These are phyloP conservation scores for Fusarium xyrophilum DNA, from an alignment of 2,329 filamentous ascomycete species.

Conservation along the genomic window DNA sequence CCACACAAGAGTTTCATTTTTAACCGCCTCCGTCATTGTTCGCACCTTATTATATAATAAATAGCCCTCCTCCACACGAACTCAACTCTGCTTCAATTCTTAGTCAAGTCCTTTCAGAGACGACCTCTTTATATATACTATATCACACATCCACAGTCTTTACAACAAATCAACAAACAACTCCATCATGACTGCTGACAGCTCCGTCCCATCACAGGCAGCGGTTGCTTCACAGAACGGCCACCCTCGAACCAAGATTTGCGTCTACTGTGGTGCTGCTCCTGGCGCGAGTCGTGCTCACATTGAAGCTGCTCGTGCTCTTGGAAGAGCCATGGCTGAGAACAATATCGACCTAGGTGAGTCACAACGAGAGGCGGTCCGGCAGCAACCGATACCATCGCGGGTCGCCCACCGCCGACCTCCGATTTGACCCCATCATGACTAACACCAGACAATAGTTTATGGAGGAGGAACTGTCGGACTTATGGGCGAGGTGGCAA, in stretches of 20 bases:
- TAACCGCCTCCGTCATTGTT: conserved; percentile 11
- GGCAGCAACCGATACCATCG: background rate
- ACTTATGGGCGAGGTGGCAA: conserved; percentile 93
- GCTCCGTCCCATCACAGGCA: conserved; percentile 22
- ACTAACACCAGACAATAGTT: conserved; percentile 56
- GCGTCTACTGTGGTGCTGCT: conserved; percentile 92
- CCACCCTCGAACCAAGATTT: conserved; percentile 69
- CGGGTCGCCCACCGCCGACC: conserved; percentile 7
- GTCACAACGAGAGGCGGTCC: conserved; percentile 30
- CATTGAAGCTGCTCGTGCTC: conserved; percentile 76
- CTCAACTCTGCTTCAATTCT: background rate
- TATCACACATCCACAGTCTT: background rate
- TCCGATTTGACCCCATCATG: background rate
- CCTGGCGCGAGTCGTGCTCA: conserved; percentile 76
- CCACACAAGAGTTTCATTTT: conserved; percentile 11
- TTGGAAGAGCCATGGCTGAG: conserved; percentile 76
- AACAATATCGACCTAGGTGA: conserved; percentile 77
- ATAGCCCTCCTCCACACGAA: background rate
- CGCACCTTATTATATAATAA: conserved; percentile 5
- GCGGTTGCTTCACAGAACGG: conserved; percentile 38
- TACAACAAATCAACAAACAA: background rate
- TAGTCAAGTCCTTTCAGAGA: background rate
- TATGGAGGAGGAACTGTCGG: conserved; percentile 96
- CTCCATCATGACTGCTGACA: conserved; percentile 43
- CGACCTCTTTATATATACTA: background rate